Evolutionary conservation across 352 stramenopile genomes (phyloP), one percentile per base, ranked within the genome.

Genomic region (Globisporangium uncinulatum): DNA sequence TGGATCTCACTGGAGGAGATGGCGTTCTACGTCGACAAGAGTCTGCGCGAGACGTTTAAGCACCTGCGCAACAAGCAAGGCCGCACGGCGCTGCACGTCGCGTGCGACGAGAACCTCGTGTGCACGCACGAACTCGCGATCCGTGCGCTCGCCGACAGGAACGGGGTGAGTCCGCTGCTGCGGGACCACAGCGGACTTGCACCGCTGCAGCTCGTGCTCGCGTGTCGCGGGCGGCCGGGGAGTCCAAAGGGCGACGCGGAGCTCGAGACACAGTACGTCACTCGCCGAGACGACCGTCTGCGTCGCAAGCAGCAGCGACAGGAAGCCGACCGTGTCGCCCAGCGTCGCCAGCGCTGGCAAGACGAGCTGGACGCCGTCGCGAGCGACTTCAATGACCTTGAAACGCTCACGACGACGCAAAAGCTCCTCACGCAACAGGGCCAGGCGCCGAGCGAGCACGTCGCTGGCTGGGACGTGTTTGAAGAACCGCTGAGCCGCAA

Each of bases 71-170:
- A 90, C 62, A 70, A 76, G 6, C 79, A 89, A 24, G 83, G 83
- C 15, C 69, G 70, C 3, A 88, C 78, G 3, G 69, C 83, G 15
- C 61, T 92, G 6, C 83, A 92, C 58, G 61, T 92, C 3, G 78
- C 83, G 5, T 90, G 83, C 43, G 78, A 92, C n/a, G 78, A 89
- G 55, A 92, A 89, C 59, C 62, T 92, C 39, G 80, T 89, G 57
- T 92, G 83, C 42, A 92, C 77, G 3, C 82, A 92, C 41, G 82
- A 92, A 61, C 61, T 79, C 1, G 62, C 76, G 39, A 84, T 92
- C 49, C 71, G 83, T 3, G 67, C 64, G 20, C 57, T 89, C 45
- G 61, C 60, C 13, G 77, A 87, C 36, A 71, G 61, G 5, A 66
- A 87, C 49, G 82, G 77, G 0, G 85, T 73, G 51, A 81, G 78